Conservation (phyloP, 345 rosid genomes). For the Microcos paniculata region DNA sequence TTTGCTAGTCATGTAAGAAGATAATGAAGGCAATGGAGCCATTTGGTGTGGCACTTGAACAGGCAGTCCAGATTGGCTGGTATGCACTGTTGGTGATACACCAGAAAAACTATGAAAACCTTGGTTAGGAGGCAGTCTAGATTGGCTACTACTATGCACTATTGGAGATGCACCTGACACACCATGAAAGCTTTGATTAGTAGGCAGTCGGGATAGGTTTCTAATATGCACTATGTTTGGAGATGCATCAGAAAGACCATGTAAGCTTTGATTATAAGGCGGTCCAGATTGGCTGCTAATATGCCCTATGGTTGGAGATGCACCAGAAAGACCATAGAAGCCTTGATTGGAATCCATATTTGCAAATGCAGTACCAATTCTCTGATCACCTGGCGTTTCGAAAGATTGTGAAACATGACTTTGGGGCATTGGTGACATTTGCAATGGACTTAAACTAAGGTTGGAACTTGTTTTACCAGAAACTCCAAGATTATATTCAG, state of each 20-base stretch:
- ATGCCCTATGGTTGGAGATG: constrained; percentile 4
- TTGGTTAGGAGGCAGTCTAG: background rate
- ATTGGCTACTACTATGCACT: background rate
- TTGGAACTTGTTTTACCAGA: background rate
- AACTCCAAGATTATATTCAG: background rate
- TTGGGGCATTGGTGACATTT: constrained; percentile 2
- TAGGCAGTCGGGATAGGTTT: background rate
- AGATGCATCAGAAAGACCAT: constrained; percentile 9
- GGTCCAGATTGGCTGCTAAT: constrained; percentile 11
- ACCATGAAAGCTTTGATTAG: background rate
- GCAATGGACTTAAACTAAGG: background rate
- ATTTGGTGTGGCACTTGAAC: constrained; percentile 13
- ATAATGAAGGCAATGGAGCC: constrained; percentile 8
- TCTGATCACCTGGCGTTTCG: constrained; percentile 4
- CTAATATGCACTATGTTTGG: background rate
- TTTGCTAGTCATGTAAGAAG: constrained; percentile 9
- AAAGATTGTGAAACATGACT: background rate
- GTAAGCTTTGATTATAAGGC: constrained; percentile 14
- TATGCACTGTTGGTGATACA: background rate
- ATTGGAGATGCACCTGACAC: background rate
- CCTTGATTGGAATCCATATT: constrained; percentile 7
- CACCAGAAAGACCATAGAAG: constrained; percentile 13
- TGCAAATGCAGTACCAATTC: constrained; percentile 10
- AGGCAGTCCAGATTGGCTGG: constrained; percentile 2
- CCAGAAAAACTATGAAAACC: background rate